A percentile compares a stretch with the other conserved stretches of the same genome.
Evolutionary conservation across 2,329 filamentous ascomycete genomes (phyloP).

Genomic region (Colletotrichum phormii): DNA sequence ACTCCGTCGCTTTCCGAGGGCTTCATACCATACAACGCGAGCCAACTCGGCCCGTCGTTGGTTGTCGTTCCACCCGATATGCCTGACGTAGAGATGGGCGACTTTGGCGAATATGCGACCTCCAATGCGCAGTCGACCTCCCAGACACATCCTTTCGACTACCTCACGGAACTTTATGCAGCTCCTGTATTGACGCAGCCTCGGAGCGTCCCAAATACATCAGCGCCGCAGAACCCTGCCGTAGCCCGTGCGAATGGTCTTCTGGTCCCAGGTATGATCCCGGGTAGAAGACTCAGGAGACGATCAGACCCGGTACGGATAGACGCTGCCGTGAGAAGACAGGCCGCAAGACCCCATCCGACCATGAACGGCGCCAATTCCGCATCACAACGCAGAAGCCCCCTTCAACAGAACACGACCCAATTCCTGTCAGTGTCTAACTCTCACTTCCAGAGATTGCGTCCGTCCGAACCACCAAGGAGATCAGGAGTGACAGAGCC

Average conservation of each 20-base stretch:
- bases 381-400: not conserved
- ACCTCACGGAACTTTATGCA: not conserved
- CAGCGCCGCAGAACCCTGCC: not conserved
- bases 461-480: not conserved
- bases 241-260: not conserved
- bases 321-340: not conserved
- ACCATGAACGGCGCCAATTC: not conserved
- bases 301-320: not conserved
- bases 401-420: not conserved
- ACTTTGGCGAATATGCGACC: not conserved
- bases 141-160: conserved; percentile 10
- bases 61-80: conserved; percentile 17
- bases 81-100: not conserved
- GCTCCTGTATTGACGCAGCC: not conserved
- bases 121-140: not conserved
- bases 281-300: not conserved
- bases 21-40: not conserved
- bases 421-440: not conserved
- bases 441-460: not conserved
- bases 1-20: not conserved
- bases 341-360: not conserved
- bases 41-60: conserved; percentile 3
- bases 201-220: not conserved
- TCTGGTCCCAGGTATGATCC: not conserved
- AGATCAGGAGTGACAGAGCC: not conserved